Evolutionary conservation across 2,329 filamentous ascomycete species (phyloP), one percentile per base, ranked within the genome.

Genomic region (Venturia carpophila): DNA sequence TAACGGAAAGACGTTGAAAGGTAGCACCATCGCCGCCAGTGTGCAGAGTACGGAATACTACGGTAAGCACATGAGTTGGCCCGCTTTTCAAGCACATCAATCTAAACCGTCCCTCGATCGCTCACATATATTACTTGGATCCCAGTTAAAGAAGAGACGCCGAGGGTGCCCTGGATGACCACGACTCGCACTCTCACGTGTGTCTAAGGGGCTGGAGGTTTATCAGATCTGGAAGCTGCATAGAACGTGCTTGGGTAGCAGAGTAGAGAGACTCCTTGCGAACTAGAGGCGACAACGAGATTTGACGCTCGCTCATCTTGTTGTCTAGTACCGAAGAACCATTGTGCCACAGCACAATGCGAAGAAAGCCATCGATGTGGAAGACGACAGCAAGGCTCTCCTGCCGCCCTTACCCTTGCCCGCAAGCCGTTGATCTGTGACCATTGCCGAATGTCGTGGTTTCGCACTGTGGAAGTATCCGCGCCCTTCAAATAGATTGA

Each of bases 51-150:
- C 30, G 6, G 30, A 34, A 34, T 27, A 19, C 27, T 37, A 58
- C 37, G 52, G 52, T 27, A 30, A 21, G 52, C 52, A 58, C 52
- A 37, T 58, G 52, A 27, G 15, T 0, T n/a, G 6, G 52, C 52
- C 52, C 52, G 52, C 60, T 61, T 45, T 45, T 45, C 60, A 43
- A 19, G 39, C 37, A 45, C 37, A 17, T 61, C 60, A 61, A 61
- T 61, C 60, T 61, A 61, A 39, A 42, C 37, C 60, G 39, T 27
- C 60, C 60, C 34, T 27, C 15, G 60, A 45, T 61, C 60, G 60
- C 37, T 42, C 60, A 41, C n/a, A 45, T 61, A 61, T 42, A 61
- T 61, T 61, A n/a, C 37, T 27, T 42, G n/a, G n/a, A 43, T 27
- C n/a, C 60, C 60, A 61, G n/a, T 61, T 61, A 45, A 19, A 61